phyloP scores from a whole-genome alignment of 116 monocot species.

The Trichopus zeylanicus region DNA sequence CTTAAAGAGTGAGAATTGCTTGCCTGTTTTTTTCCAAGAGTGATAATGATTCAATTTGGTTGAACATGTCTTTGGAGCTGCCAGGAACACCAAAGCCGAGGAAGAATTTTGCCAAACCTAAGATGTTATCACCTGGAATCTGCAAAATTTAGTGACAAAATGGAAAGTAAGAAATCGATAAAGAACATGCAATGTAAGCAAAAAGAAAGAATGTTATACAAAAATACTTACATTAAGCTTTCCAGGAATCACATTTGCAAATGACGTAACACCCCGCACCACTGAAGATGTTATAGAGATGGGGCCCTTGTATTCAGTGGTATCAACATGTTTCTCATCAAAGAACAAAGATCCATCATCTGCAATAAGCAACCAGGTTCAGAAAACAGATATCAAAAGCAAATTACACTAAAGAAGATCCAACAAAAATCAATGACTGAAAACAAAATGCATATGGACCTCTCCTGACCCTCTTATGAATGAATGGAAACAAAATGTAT shows the following conservation, averaged over 20 bases:
- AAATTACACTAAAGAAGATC: neutral
- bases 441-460: no score
- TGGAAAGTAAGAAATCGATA: neutral
- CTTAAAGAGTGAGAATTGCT: slow-evolving; percentile 2
- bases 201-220: neutral
- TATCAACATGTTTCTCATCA: slow-evolving; percentile 69
- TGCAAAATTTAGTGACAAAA: slow-evolving; percentile 25
- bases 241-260: slow-evolving; percentile 59
- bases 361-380: slow-evolving; percentile 19
- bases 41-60: slow-evolving; percentile 79
- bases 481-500: no score
- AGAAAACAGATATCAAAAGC: neutral
- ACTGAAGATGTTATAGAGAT: slow-evolving; percentile 66
- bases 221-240: slow-evolving; percentile 52
- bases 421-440: slow-evolving; percentile 1
- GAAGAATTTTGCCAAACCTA: slow-evolving; percentile 86
- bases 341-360: slow-evolving; percentile 89
- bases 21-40: slow-evolving; percentile 81
- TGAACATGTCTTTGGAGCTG: slow-evolving; percentile 58
- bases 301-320: slow-evolving; percentile 61
- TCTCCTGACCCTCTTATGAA: no score
- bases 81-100: slow-evolving; percentile 87
- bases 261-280: slow-evolving; percentile 56
- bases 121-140: slow-evolving; percentile 73
- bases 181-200: neutral